phyloP scores from a whole-genome alignment of 768 basidiomycete genomes.

The Agaricus bisporus region DNA sequence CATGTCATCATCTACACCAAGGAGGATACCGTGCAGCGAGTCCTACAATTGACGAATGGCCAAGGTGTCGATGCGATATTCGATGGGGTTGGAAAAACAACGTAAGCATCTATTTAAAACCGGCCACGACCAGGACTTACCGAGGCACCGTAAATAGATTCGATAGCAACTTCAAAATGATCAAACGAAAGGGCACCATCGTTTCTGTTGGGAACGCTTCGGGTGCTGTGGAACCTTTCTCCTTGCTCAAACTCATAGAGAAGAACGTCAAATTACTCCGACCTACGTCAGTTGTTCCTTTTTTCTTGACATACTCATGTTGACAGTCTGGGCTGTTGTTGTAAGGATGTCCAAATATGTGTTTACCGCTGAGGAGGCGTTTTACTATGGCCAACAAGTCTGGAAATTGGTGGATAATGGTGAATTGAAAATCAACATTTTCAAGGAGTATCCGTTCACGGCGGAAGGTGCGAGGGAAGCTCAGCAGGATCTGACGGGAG shows the following conservation, averaged over 20 bases:
- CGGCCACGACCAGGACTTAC: not conserved
- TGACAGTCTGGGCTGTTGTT: not conserved
- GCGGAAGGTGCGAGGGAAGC: slow-evolving; percentile 71
- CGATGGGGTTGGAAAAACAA: slow-evolving; percentile 97
- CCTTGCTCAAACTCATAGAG: slow-evolving; percentile 62
- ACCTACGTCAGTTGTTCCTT: slow-evolving; percentile 51
- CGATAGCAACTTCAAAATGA: slow-evolving; percentile 73
- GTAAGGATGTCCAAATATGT: slow-evolving; percentile 66
- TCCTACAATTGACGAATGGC: slow-evolving; percentile 70
- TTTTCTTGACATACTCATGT: not conserved
- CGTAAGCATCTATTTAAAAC: slow-evolving; percentile 40
- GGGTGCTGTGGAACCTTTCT: slow-evolving; percentile 72
- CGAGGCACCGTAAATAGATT: slow-evolving; percentile 38
- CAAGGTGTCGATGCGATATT: slow-evolving; percentile 82
- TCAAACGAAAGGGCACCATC: slow-evolving; percentile 83
- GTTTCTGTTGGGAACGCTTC: slow-evolving; percentile 92
- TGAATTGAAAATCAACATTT: slow-evolving; percentile 57
- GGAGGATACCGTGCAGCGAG: slow-evolving; percentile 69
- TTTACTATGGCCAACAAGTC: slow-evolving; percentile 57
- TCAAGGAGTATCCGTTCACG: slow-evolving; percentile 80
- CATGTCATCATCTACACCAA: slow-evolving; percentile 80
- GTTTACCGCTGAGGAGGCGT: slow-evolving; percentile 66
- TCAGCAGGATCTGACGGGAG: slow-evolving; percentile 69
- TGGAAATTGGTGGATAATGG: slow-evolving; percentile 57
- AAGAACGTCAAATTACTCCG: slow-evolving; percentile 81